phyloP scores from a whole-genome alignment of 1,284 basidiomycete species.

The Retiboletus flavoniger region DNA sequence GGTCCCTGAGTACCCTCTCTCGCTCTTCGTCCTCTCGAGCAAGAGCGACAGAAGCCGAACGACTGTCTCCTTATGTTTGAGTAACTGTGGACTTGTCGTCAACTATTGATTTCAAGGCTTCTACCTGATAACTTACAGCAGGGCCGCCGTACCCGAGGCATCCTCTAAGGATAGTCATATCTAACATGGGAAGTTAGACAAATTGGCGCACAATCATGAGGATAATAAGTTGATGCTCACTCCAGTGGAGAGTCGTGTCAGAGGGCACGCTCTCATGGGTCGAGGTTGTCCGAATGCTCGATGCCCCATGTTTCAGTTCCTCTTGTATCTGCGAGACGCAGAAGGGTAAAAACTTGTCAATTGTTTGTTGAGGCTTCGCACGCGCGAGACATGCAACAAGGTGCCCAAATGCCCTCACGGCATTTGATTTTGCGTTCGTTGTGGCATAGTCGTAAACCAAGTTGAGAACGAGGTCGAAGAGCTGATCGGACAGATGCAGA shows the following conservation, averaged over 20 bases:
- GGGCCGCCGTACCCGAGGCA: conserved; percentile 73
- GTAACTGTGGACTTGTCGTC: conserved; percentile 46
- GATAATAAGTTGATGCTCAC: conserved; percentile 45
- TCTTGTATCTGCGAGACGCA: conserved; percentile 80
- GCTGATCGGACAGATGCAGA: conserved; percentile 81
- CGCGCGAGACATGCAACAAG: conserved; percentile 86
- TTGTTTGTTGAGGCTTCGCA: conserved; percentile 73
- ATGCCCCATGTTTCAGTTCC: conserved; percentile 90
- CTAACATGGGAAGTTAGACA: conserved; percentile 37
- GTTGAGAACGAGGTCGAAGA: conserved; percentile 86
- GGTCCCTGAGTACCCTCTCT: conserved; percentile 85
- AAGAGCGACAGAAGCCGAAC: conserved; percentile 70
- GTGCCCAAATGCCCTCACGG: conserved; percentile 87
- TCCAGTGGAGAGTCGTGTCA: conserved; percentile 95
- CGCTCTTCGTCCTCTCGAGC: conserved; percentile 80
- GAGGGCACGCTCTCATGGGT: conserved; percentile 78
- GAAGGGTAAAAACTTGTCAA: conserved; percentile 79
- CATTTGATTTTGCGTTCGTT: conserved; percentile 84
- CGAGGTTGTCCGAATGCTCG: conserved; percentile 88
- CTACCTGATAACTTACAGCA: conserved; percentile 44
- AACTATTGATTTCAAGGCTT: neutral
- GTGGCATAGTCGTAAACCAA: conserved; percentile 86
- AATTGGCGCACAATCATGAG: conserved; percentile 2
- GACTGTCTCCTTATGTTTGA: conserved; percentile 70
- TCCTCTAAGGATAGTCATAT: conserved; percentile 76